These are phyloP conservation scores for Diaporthe sp. DNA, from an alignment of 2,329 filamentous ascomycete species.

Conservation along the genomic window DNA sequence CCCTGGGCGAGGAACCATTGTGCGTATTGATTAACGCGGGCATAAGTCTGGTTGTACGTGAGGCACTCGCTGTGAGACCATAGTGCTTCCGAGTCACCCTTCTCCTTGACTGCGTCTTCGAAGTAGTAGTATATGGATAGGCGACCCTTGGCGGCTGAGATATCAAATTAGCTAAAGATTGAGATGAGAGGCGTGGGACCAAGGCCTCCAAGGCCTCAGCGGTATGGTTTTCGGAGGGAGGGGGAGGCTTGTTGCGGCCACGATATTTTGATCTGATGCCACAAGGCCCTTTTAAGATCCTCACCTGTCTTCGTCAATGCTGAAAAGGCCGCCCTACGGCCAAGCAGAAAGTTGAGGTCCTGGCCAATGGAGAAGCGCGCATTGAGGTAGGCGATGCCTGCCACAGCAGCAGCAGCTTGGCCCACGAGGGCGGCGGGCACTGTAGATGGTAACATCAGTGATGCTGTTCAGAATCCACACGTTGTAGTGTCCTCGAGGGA, in stretches of 20 bases:
- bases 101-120: slow-evolving; percentile 65
- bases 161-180: slow-evolving; percentile 7
- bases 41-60: slow-evolving; percentile 69
- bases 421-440: slow-evolving; percentile 30
- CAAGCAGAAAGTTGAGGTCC: slow-evolving; percentile 67
- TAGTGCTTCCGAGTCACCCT: slow-evolving; percentile 69
- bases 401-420: slow-evolving; percentile 42
- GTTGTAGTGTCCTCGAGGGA: background rate
- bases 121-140: slow-evolving; percentile 77
- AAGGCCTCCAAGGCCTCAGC: background rate
- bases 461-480: background rate
- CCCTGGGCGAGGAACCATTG: slow-evolving; percentile 72
- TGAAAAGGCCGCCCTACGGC: slow-evolving; percentile 57
- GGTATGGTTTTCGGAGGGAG: background rate
- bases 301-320: slow-evolving; percentile 63
- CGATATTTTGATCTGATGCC: slow-evolving; percentile 10
- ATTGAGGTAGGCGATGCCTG: slow-evolving; percentile 71
- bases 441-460: background rate
- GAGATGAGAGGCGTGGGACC: background rate
- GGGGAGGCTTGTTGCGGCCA: slow-evolving; percentile 41
- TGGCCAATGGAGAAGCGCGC: slow-evolving; percentile 77
- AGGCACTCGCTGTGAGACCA: slow-evolving; percentile 76
- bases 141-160: slow-evolving; percentile 63
- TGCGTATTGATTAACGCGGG: slow-evolving; percentile 71
- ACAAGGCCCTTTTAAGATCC: slow-evolving; percentile 32